Base-by-base conservation (phyloP, 179 eudicot species). In the Beta macrorhiza region DNA sequence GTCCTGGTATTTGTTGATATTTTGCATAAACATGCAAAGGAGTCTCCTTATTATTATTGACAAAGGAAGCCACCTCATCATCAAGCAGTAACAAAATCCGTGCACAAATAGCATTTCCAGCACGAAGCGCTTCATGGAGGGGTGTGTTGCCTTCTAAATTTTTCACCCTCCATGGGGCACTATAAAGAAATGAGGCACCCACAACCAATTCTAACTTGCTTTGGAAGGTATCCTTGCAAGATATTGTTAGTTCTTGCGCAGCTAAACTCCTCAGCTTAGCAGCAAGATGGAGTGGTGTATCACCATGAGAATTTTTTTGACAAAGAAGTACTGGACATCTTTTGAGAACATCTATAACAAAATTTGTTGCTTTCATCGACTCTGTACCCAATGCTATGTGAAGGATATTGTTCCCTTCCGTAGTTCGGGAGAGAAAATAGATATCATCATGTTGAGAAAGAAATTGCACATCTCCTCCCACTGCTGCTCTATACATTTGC, bases 61-160 rank as follows among this genome's bases (percentile, higher is more conserved):
- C 77, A 56, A 20, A 47, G 8, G 44, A 57, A 45, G 55, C 37
- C 19, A 71, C 67, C 49, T 59, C 76, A 20, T 57, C 69, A 58
- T 44, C 76, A 5, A 51, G 67, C 47, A 52, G 47, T 56, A 79
- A 70, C 17, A 73, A 37, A 70, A 22, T 17, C 61, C 62, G 76
- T 10, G 76, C 76, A 73, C 13, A 73, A 20, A 53, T 9, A 73
- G 76, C 19, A 25, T 73, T 73, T 15, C 76, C 76, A 53, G 62
- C 62, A 45, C 76, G 42, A 45, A 69, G n/a, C 59, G 77, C 82
- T 68, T 78, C 81, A 69, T 78, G 81, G 25, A 78, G 62, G 13
- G 81, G 81, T 49, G 75, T 78, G 61, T 78, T 78, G 11, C 81
- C 81, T 44, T 67, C 53, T 25, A 9, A 45, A 78, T 69, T 78